Evolutionary conservation across 768 basidiomycete species (phyloP), one percentile per base, ranked within the genome.

Genomic region (Mycena haematopus): DNA sequence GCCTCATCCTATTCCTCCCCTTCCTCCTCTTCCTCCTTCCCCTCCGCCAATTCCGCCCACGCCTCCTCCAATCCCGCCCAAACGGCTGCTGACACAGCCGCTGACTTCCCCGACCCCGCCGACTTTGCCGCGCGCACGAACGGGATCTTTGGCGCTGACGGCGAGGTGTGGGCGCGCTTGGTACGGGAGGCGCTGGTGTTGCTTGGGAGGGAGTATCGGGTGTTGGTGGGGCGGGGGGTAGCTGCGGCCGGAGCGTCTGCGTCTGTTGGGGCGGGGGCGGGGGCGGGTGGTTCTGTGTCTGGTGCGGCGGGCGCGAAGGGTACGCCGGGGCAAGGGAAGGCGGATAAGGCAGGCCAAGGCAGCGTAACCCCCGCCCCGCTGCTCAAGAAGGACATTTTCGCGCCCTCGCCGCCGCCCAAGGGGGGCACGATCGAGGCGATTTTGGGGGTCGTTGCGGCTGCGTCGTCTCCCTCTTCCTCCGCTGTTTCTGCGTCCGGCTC

Each of bases 121-220:
- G 6, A 31, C 0, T 38, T 5, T 24, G 67, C 76, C 13, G 70
- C 80, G 0, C 55, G 62, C 17, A 29, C 38, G 5, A 62, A 63
- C 38, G 55, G 44, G 21, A 14, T 36, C 8, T 67, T 67, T 46
- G 66, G 63, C 29, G 62, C 58, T 1, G 66, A 67, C 6, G 65
- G 60, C 0, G 85, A 77, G 54, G 73, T 91, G 10, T 93, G 92
- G 92, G 77, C 76, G 21, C 79, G 79, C 2, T 75, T 92, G 33
- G 77, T 78, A 9, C 81, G 90, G 5, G 85, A 87, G 57, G 78
- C 82, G 9, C 78, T 94, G 2, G 69, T 90, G 11, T 70, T 82
- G 8, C 78, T 93, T 1, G 91, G 90, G 10, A 70, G 76, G 1
- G 90, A 94, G 71, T 92, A 92, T 63, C 89, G 89, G 67, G 76